Conservation (phyloP, 2,329 filamentous ascomycete genomes). For the Macroventuria anomochaeta region DNA sequence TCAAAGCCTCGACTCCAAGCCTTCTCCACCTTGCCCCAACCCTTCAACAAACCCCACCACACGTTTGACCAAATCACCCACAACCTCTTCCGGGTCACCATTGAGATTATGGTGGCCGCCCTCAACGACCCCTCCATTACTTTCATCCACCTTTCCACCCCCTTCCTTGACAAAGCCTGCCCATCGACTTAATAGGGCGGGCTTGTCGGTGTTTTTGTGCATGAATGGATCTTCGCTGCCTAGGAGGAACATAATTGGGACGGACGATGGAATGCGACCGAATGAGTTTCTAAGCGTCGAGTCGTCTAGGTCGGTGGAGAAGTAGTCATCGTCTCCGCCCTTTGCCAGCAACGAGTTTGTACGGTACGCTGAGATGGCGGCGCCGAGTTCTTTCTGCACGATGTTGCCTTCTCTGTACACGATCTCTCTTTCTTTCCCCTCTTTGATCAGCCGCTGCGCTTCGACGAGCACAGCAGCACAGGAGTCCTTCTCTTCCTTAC, state of each 20-base stretch:
- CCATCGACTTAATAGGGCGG: conserved; percentile 65
- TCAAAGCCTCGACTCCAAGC: conserved; percentile 3
- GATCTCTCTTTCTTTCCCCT: conserved; percentile 62
- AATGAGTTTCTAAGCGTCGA: conserved; percentile 69
- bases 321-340: conserved; percentile 82
- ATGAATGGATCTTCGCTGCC: conserved; percentile 72
- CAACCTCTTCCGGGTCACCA: conserved; percentile 54
- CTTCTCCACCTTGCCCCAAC: conserved; percentile 15
- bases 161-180: conserved; percentile 51
- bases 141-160: conserved; percentile 57
- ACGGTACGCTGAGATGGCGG: conserved; percentile 62
- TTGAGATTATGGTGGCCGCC: conserved; percentile 61
- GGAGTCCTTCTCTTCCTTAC: conserved; percentile 27
- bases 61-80: conserved; percentile 57
- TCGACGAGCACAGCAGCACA: conserved; percentile 47
- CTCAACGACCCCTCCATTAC: conserved; percentile 56
- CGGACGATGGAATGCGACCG: conserved; percentile 59
- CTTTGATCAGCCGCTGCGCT: conserved; percentile 62
- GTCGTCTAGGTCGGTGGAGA: conserved; percentile 76
- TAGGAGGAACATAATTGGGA: conserved; percentile 69
- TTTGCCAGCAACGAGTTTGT: conserved; percentile 65
- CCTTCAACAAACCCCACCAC: conserved; percentile 58
- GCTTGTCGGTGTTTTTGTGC: conserved; percentile 64
- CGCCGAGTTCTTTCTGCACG: conserved; percentile 38
- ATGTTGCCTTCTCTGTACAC: conserved; percentile 54